Evolutionary conservation across 495 filamentous ascomycete genomes (phyloP).

Genomic region (Trichoderma asperelloides): DNA sequence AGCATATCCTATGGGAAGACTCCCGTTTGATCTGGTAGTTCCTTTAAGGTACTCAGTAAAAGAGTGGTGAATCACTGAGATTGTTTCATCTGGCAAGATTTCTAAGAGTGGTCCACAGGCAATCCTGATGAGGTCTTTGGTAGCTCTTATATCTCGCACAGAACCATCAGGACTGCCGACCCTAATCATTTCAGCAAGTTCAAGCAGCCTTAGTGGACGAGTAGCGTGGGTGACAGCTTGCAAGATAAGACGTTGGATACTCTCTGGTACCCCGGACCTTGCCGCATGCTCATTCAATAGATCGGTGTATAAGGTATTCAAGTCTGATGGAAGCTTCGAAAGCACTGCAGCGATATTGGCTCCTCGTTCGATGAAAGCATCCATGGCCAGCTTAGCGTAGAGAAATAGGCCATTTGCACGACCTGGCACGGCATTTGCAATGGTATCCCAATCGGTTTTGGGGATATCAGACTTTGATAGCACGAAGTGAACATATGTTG

Average conservation of each 20-base stretch:
- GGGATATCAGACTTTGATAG: constrained; percentile 1
- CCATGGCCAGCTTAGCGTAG: constrained; percentile 19
- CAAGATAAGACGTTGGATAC: constrained; percentile 31
- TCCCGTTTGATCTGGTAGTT: not conserved
- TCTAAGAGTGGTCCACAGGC: constrained; percentile 38
- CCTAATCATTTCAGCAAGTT: constrained; percentile 24
- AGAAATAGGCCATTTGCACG: constrained; percentile 24
- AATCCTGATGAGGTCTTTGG: constrained; percentile 15
- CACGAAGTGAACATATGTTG: constrained; percentile 20
- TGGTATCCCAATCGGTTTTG: not conserved
- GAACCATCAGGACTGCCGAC: not conserved
- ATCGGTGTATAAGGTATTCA: constrained; percentile 30
- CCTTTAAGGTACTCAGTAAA: constrained; percentile 37
- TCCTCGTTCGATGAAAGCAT: constrained; percentile 22
- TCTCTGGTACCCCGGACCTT: constrained; percentile 21
- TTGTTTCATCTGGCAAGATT: constrained; percentile 29
- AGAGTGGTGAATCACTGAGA: constrained; percentile 41
- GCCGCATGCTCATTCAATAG: constrained; percentile 19
- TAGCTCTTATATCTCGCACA: not conserved
- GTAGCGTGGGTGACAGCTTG: constrained; percentile 36
- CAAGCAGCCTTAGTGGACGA: constrained; percentile 38
- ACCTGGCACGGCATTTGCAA: constrained; percentile 8
- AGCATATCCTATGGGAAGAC: constrained; percentile 14
- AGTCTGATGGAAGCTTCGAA: not conserved
- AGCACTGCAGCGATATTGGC: constrained; percentile 14